Conservation (phyloP, 495 filamentous ascomycete species). For the Filosporella fistucella region DNA sequence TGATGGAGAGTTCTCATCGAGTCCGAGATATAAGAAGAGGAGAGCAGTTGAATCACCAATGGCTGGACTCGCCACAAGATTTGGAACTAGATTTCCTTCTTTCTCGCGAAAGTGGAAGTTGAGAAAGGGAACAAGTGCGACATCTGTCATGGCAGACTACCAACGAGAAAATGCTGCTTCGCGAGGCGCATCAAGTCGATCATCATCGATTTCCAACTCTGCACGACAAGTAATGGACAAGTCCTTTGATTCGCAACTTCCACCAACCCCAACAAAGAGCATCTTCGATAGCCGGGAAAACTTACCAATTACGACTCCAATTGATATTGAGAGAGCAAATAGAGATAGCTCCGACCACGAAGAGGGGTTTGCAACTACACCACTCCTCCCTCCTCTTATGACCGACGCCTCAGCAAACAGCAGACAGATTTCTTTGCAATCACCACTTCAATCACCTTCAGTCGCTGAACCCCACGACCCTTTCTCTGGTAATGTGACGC, state of each 20-base stretch:
- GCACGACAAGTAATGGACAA: constrained; percentile 41
- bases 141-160: constrained; percentile 23
- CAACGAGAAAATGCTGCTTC: constrained; percentile 23
- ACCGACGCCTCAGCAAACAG: constrained; percentile 42
- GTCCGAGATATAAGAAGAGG: constrained; percentile 52
- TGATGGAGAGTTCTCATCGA: constrained; percentile 52
- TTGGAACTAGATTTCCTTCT: constrained; percentile 69
- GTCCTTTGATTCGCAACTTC: constrained; percentile 48
- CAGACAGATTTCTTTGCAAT: constrained; percentile 48
- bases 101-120: constrained; percentile 45
- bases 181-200: constrained; percentile 54
- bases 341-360: constrained; percentile 47
- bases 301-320: constrained; percentile 32
- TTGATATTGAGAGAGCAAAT: constrained; percentile 57
- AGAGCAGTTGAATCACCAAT: constrained; percentile 60
- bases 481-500: constrained; percentile 16
- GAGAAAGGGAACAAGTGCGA: constrained; percentile 35
- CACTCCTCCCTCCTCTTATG: constrained; percentile 76
- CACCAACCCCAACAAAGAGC: constrained; percentile 62
- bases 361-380: constrained; percentile 65
- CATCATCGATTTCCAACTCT: constrained; percentile 64
- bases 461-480: constrained; percentile 25
- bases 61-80: constrained; percentile 58
- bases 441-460: constrained; percentile 79
- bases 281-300: constrained; percentile 47